Base-by-base conservation (phyloP, 495 filamentous ascomycete species). In the Lasiosphaeria ovina region DNA sequence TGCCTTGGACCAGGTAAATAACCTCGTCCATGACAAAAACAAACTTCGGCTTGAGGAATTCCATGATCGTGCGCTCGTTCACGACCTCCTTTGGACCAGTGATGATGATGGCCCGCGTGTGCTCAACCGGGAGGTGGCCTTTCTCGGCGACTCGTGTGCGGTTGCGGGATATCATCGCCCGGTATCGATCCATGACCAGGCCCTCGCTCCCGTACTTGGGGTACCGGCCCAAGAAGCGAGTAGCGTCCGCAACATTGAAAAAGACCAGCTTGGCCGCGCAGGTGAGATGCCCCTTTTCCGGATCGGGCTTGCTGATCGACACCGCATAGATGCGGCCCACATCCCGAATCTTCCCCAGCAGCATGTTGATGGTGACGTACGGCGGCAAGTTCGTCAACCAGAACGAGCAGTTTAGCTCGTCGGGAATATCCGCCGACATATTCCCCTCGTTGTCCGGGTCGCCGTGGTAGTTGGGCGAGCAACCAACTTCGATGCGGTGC, bases 321-420 rank as follows among this genome's bases (percentile, higher is more conserved):
- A 65, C 44, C 8, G 72, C 69, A 34, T 53, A 75, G 4, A 75
- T 49, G 48, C 73, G 73, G 11, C 74, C 73, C 3, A 67, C 61
- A 33, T 62, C 47, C 0, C 66, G 57, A 45, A 74, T 67, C 4
- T 62, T 9, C 3, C 51, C 52, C 0, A 77, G 69, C 0, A 77
- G 64, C 9, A 63, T 34, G 6, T 55, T 17, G 42, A 62, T 56
- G 0, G 64, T 70, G 33, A 69, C 63, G 8, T 47, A 33, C 0
- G 68, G 56, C 0, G 73, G 73, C 0, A 77, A 65, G 5, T 66
- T 65, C 0, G 64, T 70, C 1, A 77, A 36, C 66, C 69, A 77
- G 0, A 77, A 61, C 0, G 73, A 64, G 5, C 70, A 73, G 57
- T 67, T 73, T 0, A 56, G 24, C 6, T 64, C 52, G 12, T 63